These are phyloP conservation scores for Diplogelasinospora grovesii DNA, from an alignment of 495 filamentous ascomycete genomes.

Conservation along the genomic window DNA sequence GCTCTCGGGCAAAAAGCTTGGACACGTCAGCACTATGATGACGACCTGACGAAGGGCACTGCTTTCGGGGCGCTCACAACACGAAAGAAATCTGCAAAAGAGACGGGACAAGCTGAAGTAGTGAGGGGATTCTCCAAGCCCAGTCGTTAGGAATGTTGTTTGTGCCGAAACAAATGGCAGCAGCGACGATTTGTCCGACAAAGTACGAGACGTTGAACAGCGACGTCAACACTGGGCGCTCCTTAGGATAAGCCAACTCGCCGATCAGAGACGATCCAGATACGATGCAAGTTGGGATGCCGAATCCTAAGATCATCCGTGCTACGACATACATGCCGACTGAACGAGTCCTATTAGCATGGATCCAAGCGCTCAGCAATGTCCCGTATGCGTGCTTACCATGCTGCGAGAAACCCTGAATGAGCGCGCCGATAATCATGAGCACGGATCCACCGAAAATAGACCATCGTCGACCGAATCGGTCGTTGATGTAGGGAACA, in stretches of 20 bases:
- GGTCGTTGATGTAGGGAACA: slow-evolving; percentile 50
- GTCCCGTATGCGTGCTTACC: slow-evolving; percentile 16
- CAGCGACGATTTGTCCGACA: slow-evolving; percentile 57
- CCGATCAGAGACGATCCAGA: slow-evolving; percentile 58
- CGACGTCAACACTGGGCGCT: slow-evolving; percentile 58
- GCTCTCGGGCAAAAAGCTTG: slow-evolving; percentile 51
- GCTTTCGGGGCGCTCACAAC: slow-evolving; percentile 32
- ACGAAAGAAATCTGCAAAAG: slow-evolving; percentile 52
- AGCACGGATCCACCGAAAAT: slow-evolving; percentile 53
- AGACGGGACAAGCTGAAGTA: slow-evolving; percentile 50
- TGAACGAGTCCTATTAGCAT: too few species aligned
- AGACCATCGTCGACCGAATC: slow-evolving; percentile 51
- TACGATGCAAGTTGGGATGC: slow-evolving; percentile 58
- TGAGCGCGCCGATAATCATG: slow-evolving; percentile 52
- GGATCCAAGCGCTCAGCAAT: too few species aligned
- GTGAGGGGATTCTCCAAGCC: slow-evolving; percentile 61
- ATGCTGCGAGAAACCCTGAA: slow-evolving; percentile 37
- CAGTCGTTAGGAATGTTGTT: slow-evolving; percentile 49
- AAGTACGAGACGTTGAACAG: slow-evolving; percentile 64
- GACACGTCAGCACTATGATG: too few species aligned
- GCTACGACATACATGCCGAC: slow-evolving; percentile 58
- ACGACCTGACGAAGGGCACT: too few species aligned
- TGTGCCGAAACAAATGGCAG: slow-evolving; percentile 53
- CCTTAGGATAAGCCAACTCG: slow-evolving; percentile 61
- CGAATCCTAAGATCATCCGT: slow-evolving; percentile 59